A percentile compares a stretch with the other conserved stretches of the same genome.
These are phyloP conservation scores for Colletotrichum simmondsii DNA, from an alignment of 2,329 filamentous ascomycete species.

Conservation along the genomic window DNA sequence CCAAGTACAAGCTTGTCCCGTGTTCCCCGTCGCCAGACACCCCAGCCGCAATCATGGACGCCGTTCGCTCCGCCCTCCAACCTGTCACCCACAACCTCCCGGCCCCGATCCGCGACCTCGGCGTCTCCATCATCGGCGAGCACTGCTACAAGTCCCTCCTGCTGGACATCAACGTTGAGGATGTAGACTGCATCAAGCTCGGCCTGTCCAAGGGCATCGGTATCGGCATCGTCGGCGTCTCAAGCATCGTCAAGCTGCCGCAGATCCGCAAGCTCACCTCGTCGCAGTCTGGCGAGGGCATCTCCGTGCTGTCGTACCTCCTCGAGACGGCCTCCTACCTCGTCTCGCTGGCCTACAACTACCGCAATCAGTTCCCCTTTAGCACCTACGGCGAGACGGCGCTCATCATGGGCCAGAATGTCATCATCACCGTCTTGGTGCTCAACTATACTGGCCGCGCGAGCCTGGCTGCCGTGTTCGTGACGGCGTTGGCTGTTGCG, in stretches of 20 bases:
- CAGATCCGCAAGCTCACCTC: slow-evolving; percentile 93
- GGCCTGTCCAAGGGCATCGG: slow-evolving; percentile 93
- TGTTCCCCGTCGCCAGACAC: slow-evolving; percentile 3
- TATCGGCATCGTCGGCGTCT: slow-evolving; percentile 91
- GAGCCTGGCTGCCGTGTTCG: slow-evolving; percentile 77
- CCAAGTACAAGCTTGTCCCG: background rate
- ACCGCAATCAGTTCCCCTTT: slow-evolving; percentile 91
- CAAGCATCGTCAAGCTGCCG: slow-evolving; percentile 93
- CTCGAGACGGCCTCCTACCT: slow-evolving; percentile 91
- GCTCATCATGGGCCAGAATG: slow-evolving; percentile 91
- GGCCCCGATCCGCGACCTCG: slow-evolving; percentile 77
- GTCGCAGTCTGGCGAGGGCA: slow-evolving; percentile 82
- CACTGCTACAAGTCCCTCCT: slow-evolving; percentile 88
- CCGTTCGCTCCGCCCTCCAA: slow-evolving; percentile 69
- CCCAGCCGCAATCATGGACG: slow-evolving; percentile 62
- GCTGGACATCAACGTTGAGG: slow-evolving; percentile 83
- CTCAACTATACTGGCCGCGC: slow-evolving; percentile 81
- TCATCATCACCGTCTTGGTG: slow-evolving; percentile 88
- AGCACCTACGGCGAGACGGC: slow-evolving; percentile 97
- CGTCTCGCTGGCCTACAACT: slow-evolving; percentile 91
- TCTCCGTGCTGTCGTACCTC: slow-evolving; percentile 90
- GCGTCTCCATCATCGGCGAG: slow-evolving; percentile 82
- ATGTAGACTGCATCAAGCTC: slow-evolving; percentile 85
- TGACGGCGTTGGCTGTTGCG: slow-evolving; percentile 78
- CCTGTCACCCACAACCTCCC: slow-evolving; percentile 81